These are phyloP conservation scores for Ballota nigra DNA, from an alignment of 257 asterid genomes.

Conservation along the genomic window DNA sequence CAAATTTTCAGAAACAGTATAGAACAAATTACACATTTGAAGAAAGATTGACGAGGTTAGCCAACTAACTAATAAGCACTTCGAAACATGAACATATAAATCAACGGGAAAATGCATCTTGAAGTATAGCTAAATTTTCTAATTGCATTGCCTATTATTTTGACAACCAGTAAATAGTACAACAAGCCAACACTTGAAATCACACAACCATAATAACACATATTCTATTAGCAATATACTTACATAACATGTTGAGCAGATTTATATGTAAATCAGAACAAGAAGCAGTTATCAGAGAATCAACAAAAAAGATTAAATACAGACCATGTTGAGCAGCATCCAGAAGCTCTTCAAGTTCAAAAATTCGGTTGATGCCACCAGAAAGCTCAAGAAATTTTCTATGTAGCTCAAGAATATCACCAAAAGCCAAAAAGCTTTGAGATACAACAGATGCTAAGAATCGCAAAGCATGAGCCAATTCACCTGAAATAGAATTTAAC, in stretches of 20 bases:
- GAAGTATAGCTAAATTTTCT: constrained; percentile 10
- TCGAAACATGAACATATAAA: background rate
- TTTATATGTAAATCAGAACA: background rate
- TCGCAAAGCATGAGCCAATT: constrained; percentile 94
- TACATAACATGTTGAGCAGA: background rate
- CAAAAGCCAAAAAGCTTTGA: constrained; percentile 98
- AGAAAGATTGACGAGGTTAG: background rate
- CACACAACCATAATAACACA: background rate
- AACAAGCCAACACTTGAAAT: constrained; percentile 9
- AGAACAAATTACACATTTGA: background rate
- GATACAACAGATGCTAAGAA: constrained; percentile 98
- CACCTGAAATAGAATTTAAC: constrained; percentile 53
- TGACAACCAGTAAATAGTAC: constrained; percentile 1
- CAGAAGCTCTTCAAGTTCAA: constrained; percentile 91
- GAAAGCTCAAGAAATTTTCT: constrained; percentile 92
- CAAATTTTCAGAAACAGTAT: background rate
- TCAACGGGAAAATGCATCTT: constrained; percentile 3
- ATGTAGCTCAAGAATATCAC: constrained; percentile 98
- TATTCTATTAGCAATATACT: background rate
- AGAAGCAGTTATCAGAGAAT: constrained; percentile 8
- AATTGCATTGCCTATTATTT: constrained; percentile 1
- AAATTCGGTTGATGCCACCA: constrained; percentile 89
- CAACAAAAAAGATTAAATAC: constrained; percentile 19
- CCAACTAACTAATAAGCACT: background rate
- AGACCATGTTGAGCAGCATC: constrained; percentile 88